Evolutionary conservation across 192 early-diverging fungal genomes (phyloP).

Genomic region (Coemansia sp.): DNA sequence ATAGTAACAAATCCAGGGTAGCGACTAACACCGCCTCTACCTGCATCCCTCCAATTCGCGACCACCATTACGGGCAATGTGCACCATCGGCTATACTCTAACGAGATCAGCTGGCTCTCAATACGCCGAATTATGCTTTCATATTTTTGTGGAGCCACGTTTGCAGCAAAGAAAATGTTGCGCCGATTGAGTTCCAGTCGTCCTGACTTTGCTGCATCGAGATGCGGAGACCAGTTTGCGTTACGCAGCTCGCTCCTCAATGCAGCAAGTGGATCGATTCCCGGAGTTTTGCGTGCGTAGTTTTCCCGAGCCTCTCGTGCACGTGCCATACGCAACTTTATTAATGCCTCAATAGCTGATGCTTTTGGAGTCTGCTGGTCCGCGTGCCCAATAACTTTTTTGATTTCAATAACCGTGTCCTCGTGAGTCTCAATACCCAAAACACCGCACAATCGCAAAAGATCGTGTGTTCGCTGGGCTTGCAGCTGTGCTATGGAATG

Average conservation of each 20-base stretch:
- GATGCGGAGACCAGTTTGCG: constrained; percentile 6
- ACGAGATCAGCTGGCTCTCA: constrained; percentile 24
- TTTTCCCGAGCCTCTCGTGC: constrained; percentile 33
- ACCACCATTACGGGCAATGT: constrained; percentile 47
- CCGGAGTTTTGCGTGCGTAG: constrained; percentile 8
- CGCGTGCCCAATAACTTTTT: constrained; percentile 2
- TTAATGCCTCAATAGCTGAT: background rate
- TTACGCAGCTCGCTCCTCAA: constrained; percentile 18
- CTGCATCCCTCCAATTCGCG: constrained; percentile 18
- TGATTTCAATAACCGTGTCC: constrained; percentile 10
- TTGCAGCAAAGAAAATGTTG: constrained; percentile 34
- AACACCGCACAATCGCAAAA: constrained; percentile 27
- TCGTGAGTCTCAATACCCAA: constrained; percentile 4
- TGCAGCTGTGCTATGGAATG: constrained; percentile 3
- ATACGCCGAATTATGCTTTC: constrained; percentile 5
- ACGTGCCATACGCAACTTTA: constrained; percentile 24
- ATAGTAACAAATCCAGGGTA: constrained; percentile 43
- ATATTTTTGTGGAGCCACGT: constrained; percentile 20
- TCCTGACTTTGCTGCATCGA: constrained; percentile 7
- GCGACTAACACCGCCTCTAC: constrained; percentile 4
- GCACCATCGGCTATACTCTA: constrained; percentile 35
- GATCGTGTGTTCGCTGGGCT: constrained; percentile 32
- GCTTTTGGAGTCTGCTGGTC: background rate
- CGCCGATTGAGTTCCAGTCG: constrained; percentile 11
- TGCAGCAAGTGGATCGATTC: constrained; percentile 10